A percentile compares a stretch with the other conserved stretches of the same genome.
Conservation (phyloP, 306 rosid species). For the Mucuna pruriens region DNA sequence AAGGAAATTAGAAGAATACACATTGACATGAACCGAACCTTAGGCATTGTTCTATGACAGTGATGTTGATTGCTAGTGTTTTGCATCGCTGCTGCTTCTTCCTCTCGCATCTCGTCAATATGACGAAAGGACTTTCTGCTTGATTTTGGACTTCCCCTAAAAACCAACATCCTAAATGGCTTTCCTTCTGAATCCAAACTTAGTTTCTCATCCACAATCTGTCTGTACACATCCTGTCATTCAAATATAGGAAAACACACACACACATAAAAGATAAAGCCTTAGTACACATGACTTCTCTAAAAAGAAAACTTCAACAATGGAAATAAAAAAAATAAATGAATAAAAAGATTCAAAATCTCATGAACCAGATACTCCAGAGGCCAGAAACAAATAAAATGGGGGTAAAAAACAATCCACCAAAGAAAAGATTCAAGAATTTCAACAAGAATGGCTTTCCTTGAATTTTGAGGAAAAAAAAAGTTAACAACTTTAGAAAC, state of each 20-base stretch:
- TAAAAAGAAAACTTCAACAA: background rate
- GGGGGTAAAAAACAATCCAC: background rate
- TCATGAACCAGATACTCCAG: background rate
- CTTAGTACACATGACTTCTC: background rate
- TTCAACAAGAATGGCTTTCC: background rate
- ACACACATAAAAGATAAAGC: background rate
- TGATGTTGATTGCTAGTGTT: slow-evolving; percentile 37
- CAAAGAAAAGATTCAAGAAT: background rate
- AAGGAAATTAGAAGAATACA: background rate
- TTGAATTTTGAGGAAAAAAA: background rate
- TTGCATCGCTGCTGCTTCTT: slow-evolving; percentile 48
- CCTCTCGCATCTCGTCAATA: slow-evolving; percentile 65
- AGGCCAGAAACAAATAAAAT: background rate
- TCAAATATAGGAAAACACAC: background rate
- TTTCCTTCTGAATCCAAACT: slow-evolving; percentile 71
- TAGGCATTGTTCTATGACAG: slow-evolving; percentile 53
- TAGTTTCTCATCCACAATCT: slow-evolving; percentile 60
- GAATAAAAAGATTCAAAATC: background rate
- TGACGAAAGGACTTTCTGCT: slow-evolving; percentile 59
- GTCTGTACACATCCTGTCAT: slow-evolving; percentile 65
- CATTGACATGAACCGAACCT: slow-evolving; percentile 46
- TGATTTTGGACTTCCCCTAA: slow-evolving; percentile 83
- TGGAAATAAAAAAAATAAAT: background rate
- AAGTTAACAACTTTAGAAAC: slow-evolving; percentile 1
- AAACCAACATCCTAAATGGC: slow-evolving; percentile 78